Base-by-base conservation (phyloP, 225 moss, liverwort and hornwort species). In the Rhytidiadelphus loreus region DNA sequence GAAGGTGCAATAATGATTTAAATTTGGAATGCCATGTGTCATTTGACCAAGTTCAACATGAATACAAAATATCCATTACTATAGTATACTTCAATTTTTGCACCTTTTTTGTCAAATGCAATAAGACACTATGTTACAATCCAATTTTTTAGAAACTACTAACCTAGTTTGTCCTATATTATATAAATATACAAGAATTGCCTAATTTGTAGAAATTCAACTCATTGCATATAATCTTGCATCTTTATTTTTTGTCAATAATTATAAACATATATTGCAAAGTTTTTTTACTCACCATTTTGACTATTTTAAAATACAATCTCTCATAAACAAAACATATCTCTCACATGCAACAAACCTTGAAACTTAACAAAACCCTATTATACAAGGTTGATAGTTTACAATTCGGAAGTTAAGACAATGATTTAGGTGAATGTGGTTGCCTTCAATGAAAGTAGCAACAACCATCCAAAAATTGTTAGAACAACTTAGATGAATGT, bases 31-130 rank as follows among this genome's bases (percentile, higher is more conserved):
- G 21, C 7, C 4, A 76, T 76, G 32, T 77, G 8, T 77, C 23
- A 52, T 35, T 50, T 23, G 13, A 53, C 3, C 0, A 0, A 0
- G 0, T 3, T 77, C 22, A 53, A 35, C 1, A 35, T 35, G 23
- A 53, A 77, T 25, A 53, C 23, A 52, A 21, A 21, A 12, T 33
- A n/a, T 33, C 2, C 32, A 1, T 32, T 7, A 74, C 2, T 32
- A 20, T 2, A 7, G 1, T 74, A 29, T 30, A 50, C 2, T 52
- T 20, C 2, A 75, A 19, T 11, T 74, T 12, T 74, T 74, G 12
- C 12, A 74, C 4, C 2, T 74, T 48, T 12, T 73, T 74, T 30
- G 11, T 32, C 30, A 30, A 32, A 19, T 30, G 19, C 2, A 33
- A 13, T 50, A 20, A 75, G 50, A 32, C 8, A 75, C 16, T 21